These are phyloP conservation scores for Serendipita vermifera DNA, from an alignment of 768 basidiomycete genomes.

Conservation along the genomic window DNA sequence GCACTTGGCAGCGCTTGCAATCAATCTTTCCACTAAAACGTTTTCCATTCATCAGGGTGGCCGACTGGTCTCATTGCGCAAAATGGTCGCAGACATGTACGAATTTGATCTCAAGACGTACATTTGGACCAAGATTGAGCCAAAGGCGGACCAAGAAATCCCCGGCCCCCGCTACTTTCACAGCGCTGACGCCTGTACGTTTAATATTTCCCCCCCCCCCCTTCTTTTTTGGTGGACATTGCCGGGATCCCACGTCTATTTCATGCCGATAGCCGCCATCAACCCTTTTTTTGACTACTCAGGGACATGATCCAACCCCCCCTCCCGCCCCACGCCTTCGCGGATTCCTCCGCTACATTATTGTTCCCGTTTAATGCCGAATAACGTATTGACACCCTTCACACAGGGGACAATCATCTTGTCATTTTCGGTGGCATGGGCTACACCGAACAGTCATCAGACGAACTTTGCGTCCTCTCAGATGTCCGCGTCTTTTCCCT, in stretches of 20 bases:
- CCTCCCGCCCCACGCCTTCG: no score
- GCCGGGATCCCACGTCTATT: no score
- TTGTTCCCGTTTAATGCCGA: conserved; percentile 2
- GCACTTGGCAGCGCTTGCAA: no score
- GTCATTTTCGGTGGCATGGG: conserved; percentile 96
- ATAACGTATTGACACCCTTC: conserved; percentile 16
- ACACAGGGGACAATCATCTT: conserved; percentile 71
- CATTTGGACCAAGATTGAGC: conserved; percentile 59
- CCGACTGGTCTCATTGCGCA: conserved; percentile 68
- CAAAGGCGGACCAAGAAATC: conserved; percentile 49
- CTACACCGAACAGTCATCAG: conserved; percentile 57
- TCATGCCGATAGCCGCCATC: no score
- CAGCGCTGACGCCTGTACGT: conserved; percentile 69
- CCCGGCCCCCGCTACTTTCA: conserved; percentile 91
- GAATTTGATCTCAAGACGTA: conserved; percentile 74
- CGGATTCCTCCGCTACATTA: not conserved
- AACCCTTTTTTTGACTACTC: no score
- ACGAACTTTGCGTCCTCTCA: conserved; percentile 81
- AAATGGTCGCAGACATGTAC: conserved; percentile 86
- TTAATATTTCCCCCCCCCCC: conserved; percentile 10
- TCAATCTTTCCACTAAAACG: no score
- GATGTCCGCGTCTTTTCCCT: conserved; percentile 88
- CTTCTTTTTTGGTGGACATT: no score
- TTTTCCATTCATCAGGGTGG: conserved; percentile 65
- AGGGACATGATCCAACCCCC: no score